phyloP scores from a whole-genome alignment of 2,329 filamentous ascomycete genomes.

The Alternaria burnsii region DNA sequence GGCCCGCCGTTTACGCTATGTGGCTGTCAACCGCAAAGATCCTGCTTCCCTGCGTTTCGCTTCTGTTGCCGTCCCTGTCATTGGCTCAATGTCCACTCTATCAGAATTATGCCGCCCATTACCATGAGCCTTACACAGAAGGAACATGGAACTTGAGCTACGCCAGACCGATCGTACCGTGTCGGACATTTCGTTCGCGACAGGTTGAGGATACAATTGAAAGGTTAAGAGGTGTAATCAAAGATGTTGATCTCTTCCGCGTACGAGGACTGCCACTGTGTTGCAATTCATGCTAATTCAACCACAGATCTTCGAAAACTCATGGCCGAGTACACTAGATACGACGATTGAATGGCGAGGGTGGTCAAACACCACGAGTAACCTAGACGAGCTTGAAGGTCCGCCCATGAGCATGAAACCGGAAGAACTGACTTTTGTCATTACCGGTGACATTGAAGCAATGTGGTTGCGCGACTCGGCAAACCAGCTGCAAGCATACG shows the following conservation, averaged over 20 bases:
- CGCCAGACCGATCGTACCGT: constrained; percentile 54
- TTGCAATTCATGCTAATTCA: background rate
- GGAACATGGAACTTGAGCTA: constrained; percentile 56
- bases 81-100: constrained; percentile 55
- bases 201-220: constrained; percentile 53
- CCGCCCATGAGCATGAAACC: constrained; percentile 10
- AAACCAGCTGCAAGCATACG: constrained; percentile 76
- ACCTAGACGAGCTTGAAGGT: constrained; percentile 1
- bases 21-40: constrained; percentile 8
- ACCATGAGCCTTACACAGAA: constrained; percentile 54
- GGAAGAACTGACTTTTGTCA: constrained; percentile 66
- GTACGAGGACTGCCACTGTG: background rate
- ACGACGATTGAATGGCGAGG: constrained; percentile 76
- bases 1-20: constrained; percentile 8
- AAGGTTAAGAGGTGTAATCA: constrained; percentile 48
- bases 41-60: constrained; percentile 13
- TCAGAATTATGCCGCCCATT: constrained; percentile 48
- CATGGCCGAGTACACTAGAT: constrained; percentile 79
- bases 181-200: constrained; percentile 56
- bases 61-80: constrained; percentile 24
- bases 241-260: constrained; percentile 68
- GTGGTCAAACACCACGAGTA: constrained; percentile 56
- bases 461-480: constrained; percentile 66
- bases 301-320: constrained; percentile 69
- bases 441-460: constrained; percentile 66